Percentiles rank a stretch among this genome's conserved stretches.
Conservation (phyloP, 2,329 filamentous ascomycete species). For the Phoma sp. region DNA sequence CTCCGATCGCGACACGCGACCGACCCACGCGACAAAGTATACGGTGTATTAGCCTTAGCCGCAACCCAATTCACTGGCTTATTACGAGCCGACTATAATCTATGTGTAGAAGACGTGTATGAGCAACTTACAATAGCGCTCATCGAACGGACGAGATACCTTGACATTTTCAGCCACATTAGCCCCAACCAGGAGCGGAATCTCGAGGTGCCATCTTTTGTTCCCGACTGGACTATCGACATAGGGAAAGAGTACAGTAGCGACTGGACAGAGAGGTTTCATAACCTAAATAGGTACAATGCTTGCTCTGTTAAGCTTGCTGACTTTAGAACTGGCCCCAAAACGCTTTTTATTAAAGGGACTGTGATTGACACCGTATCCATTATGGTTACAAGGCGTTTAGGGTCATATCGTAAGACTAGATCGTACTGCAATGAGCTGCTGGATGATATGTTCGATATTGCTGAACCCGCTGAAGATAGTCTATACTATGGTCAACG, state of each 20-base stretch:
- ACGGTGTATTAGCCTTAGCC: constrained; percentile 7
- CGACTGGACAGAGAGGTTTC: constrained; percentile 8
- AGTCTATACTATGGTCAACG: not conserved
- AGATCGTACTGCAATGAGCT: constrained; percentile 1
- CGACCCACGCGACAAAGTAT: constrained; percentile 10
- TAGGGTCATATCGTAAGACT: constrained; percentile 10
- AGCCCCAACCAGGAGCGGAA: not conserved
- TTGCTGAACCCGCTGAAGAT: not conserved
- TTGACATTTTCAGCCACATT: constrained; percentile 10
- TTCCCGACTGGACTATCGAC: constrained; percentile 7
- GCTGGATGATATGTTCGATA: constrained; percentile 4
- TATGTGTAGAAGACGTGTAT: constrained; percentile 1
- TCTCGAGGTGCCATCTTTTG: constrained; percentile 6
- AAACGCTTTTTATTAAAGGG: not conserved
- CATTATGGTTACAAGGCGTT: not conserved
- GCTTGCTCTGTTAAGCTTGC: not conserved
- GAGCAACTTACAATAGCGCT: constrained; percentile 8
- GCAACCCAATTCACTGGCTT: not conserved
- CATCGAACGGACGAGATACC: not conserved
- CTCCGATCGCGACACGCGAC: constrained; percentile 5
- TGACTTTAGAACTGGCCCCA: not conserved
- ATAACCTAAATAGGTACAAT: not conserved
- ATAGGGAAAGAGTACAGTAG: constrained; percentile 7
- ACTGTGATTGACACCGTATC: not conserved
- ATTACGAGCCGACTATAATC: constrained; percentile 1